Conservation (phyloP, 2,329 filamentous ascomycete species). For the Colletotrichum echinochloae region DNA sequence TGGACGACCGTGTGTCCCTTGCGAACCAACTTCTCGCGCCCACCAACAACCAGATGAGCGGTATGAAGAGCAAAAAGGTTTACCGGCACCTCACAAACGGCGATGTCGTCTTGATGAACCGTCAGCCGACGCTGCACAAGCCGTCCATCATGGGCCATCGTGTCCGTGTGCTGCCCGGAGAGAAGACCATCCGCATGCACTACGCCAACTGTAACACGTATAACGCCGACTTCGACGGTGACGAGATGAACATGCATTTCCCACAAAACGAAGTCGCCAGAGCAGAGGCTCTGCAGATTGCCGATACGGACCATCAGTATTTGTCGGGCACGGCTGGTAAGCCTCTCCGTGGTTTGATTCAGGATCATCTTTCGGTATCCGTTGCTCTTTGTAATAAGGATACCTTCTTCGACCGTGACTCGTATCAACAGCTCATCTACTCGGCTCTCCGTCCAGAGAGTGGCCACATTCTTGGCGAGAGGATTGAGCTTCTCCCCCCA, state of each 20-base stretch:
- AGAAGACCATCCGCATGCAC: conserved; percentile 99
- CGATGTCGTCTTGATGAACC: conserved; percentile 98
- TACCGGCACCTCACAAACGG: conserved; percentile 96
- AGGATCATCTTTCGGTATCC: conserved; percentile 97
- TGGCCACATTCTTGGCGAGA: conserved; percentile 85
- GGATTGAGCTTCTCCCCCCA: conserved; percentile 84
- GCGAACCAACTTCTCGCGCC: conserved; percentile 94
- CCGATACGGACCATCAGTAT: conserved; percentile 97
- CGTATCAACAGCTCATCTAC: conserved; percentile 96
- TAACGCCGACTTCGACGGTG: conserved; percentile 98
- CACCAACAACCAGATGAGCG: conserved; percentile 78
- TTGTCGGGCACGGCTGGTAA: conserved; percentile 94
- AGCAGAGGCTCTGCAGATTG: conserved; percentile 91
- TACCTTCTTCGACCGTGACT: conserved; percentile 86
- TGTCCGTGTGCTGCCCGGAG: conserved; percentile 89
- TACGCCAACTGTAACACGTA: conserved; percentile 99
- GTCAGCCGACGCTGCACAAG: conserved; percentile 97
- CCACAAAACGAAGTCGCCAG: conserved; percentile 96
- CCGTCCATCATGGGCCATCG: conserved; percentile 99
- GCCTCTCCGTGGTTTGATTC: conserved; percentile 93
- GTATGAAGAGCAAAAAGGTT: conserved; percentile 92
- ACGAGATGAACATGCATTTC: conserved; percentile 99
- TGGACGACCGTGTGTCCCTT: conserved; percentile 87
- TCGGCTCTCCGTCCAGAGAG: conserved; percentile 89
- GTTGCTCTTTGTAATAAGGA: conserved; percentile 92